Conservation (phyloP, 495 filamentous ascomycete species). For the Lepraria neglecta region DNA sequence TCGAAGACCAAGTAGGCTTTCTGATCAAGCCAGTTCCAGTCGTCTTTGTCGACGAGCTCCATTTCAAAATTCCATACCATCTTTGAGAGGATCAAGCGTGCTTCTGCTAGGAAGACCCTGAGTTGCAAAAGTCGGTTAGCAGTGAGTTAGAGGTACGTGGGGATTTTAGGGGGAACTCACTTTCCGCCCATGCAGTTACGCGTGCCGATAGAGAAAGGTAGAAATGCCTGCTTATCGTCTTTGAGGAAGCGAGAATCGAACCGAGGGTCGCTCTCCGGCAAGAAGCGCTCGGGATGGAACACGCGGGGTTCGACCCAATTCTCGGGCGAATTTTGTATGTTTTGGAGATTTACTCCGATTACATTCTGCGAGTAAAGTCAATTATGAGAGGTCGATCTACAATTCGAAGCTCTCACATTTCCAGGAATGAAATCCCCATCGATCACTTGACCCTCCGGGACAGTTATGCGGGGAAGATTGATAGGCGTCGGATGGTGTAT, state of each 20-base stretch:
- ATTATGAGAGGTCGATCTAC: not conserved
- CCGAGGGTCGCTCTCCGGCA: not conserved
- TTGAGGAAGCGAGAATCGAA: not conserved
- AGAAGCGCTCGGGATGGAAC: conserved; percentile 1
- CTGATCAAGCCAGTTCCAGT: too few species aligned
- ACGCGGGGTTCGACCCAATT: not conserved
- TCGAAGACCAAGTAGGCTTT: too few species aligned
- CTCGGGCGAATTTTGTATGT: not conserved
- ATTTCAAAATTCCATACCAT: too few species aligned
- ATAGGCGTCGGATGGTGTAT: conserved; percentile 49
- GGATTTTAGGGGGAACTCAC: too few species aligned
- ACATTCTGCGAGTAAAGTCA: not conserved
- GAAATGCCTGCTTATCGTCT: conserved; percentile 15
- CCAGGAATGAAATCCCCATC: conserved; percentile 5
- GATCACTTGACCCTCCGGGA: conserved; percentile 19
- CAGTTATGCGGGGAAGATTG: too few species aligned
- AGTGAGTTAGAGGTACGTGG: too few species aligned
- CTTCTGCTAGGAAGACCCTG: too few species aligned
- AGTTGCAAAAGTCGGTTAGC: too few species aligned
- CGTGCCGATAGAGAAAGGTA: conserved; percentile 4
- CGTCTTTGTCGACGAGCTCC: too few species aligned
- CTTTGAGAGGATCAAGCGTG: too few species aligned
- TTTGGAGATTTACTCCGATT: too few species aligned
- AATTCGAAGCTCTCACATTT: not conserved
- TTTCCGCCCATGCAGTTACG: conserved; percentile 13